These are phyloP conservation scores for Solanum verrucosum DNA, from an alignment of 257 asterid genomes.

Conservation along the genomic window DNA sequence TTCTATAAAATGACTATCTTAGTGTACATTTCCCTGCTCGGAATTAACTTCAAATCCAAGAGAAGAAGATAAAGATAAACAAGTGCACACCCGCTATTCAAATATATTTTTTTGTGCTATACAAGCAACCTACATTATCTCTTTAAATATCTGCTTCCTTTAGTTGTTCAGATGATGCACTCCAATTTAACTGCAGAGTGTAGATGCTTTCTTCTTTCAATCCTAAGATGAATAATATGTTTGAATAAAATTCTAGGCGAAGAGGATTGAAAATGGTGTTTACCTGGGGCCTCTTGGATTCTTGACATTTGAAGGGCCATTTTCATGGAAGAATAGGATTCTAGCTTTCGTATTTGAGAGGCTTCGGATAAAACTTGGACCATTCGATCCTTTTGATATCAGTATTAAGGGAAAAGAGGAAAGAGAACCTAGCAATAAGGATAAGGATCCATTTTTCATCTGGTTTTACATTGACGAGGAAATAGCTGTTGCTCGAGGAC, in stretches of 20 bases:
- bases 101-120: background rate
- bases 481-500: slow-evolving; percentile 92
- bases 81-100: background rate
- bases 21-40: background rate
- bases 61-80: background rate
- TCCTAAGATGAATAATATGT: background rate
- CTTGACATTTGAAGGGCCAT: slow-evolving; percentile 73
- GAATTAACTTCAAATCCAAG: background rate
- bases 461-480: slow-evolving; percentile 95
- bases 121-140: background rate
- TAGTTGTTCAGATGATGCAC: background rate
- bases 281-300: slow-evolving; percentile 68
- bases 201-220: background rate
- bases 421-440: slow-evolving; percentile 63
- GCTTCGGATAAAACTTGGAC: slow-evolving; percentile 68
- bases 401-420: slow-evolving; percentile 59
- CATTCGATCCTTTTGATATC: slow-evolving; percentile 57
- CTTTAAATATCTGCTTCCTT: background rate
- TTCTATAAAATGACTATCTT: background rate
- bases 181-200: background rate
- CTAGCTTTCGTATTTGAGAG: slow-evolving; percentile 72
- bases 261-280: slow-evolving; percentile 93
- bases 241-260: slow-evolving; percentile 36
- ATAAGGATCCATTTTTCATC: slow-evolving; percentile 66
- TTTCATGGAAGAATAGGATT: slow-evolving; percentile 78